phyloP scores from a whole-genome alignment of 768 basidiomycete genomes.

The Pulveroboletus frians region DNA sequence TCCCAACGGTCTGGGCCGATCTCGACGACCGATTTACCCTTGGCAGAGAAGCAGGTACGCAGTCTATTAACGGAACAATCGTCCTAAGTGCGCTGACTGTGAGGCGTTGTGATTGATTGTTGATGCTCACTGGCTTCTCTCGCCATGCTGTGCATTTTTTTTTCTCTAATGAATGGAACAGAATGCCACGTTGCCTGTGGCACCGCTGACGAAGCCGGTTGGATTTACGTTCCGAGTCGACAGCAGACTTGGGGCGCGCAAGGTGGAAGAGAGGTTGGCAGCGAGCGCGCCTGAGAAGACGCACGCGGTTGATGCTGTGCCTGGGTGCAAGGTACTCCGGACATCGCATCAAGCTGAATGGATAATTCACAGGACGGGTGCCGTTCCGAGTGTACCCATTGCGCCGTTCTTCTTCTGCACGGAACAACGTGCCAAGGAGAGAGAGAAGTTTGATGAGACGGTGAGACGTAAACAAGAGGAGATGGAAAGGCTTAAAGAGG shows the following conservation, averaged over 20 bases:
- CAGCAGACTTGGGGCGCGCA: constrained; percentile 45
- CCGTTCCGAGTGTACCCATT: constrained; percentile 34
- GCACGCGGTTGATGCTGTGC: constrained; percentile 31
- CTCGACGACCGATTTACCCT: constrained; percentile 22
- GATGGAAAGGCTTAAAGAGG: constrained; percentile 43
- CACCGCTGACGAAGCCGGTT: constrained; percentile 40
- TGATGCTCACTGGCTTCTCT: not conserved
- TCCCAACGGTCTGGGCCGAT: constrained; percentile 13
- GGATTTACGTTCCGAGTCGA: constrained; percentile 53
- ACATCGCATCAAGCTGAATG: constrained; percentile 37
- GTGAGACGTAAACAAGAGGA: constrained; percentile 54
- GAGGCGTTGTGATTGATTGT: constrained; percentile 5
- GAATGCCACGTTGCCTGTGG: constrained; percentile 23
- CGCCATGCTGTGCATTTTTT: constrained; percentile 18
- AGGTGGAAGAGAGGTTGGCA: constrained; percentile 30
- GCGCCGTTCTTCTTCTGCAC: constrained; percentile 45
- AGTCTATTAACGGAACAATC: constrained; percentile 19
- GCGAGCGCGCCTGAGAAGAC: constrained; percentile 23
- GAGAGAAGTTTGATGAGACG: constrained; percentile 58
- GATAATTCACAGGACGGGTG: constrained; percentile 42
- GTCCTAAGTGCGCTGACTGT: constrained; percentile 24
- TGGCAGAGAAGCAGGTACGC: constrained; percentile 30
- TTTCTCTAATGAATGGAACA: constrained; percentile 9
- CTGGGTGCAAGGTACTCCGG: constrained; percentile 54
- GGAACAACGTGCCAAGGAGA: constrained; percentile 53